A percentile compares a stretch with the other conserved stretches of the same genome.
phyloP scores from a whole-genome alignment of 192 early-diverging fungal genomes.

The Rhizophlyctis rosea region DNA sequence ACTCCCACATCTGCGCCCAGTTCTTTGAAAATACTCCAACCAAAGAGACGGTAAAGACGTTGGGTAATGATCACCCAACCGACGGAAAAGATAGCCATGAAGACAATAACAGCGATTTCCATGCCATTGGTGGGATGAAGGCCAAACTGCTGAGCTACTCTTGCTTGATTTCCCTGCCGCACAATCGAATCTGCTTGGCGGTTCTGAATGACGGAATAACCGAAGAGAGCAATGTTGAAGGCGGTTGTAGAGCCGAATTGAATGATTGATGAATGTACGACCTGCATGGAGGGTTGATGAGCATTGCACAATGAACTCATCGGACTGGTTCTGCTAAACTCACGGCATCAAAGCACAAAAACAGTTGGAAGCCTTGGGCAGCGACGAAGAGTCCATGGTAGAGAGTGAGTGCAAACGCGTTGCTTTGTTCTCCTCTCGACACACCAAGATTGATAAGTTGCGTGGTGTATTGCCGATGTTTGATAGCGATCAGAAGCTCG shows the following conservation, averaged over 20 bases:
- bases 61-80: conserved; percentile 42
- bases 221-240: conserved; percentile 44
- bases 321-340: conserved; percentile 7
- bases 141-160: neutral
- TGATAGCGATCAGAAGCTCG: conserved; percentile 24
- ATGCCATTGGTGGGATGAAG: conserved; percentile 25
- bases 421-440: neutral
- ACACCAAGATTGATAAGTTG: conserved; percentile 1
- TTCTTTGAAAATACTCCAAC: conserved; percentile 57
- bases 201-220: conserved; percentile 40
- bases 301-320: neutral
- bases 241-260: conserved; percentile 44
- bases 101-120: conserved; percentile 36
- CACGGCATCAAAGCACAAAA: conserved; percentile 48
- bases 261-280: conserved; percentile 40
- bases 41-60: conserved; percentile 52
- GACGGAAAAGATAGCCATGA: conserved; percentile 33
- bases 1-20: conserved; percentile 54
- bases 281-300: conserved; percentile 22
- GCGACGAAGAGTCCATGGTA: conserved; percentile 46
- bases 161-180: neutral
- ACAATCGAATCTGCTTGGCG: conserved; percentile 35
- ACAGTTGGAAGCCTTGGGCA: conserved; percentile 42
- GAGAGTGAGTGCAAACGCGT: conserved; percentile 33
- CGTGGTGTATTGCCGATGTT: conserved; percentile 5